Evolutionary conservation across 169 alveolate genomes (phyloP).

Genomic region (Eimeria tenella): DNA sequence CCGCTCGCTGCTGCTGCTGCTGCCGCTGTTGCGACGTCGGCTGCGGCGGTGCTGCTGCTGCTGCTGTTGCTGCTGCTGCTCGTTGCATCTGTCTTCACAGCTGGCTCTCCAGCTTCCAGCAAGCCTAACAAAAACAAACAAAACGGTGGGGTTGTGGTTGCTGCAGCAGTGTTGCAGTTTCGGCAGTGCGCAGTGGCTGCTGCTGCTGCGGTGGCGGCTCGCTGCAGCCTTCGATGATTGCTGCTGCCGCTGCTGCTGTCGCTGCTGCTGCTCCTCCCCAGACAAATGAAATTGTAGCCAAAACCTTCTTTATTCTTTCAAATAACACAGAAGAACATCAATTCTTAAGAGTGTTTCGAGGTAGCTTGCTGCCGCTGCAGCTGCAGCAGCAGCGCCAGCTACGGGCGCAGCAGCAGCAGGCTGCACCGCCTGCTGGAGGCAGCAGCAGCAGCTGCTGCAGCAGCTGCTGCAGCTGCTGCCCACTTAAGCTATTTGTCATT

Average conservation of each 20-base stretch:
- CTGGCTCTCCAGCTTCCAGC: background rate
- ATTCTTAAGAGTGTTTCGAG: background rate
- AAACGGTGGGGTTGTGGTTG: conserved; percentile 18
- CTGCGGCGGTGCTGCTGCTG: conserved; percentile 35
- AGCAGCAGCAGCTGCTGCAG: background rate
- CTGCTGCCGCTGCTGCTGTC: conserved; percentile 24
- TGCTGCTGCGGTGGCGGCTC: conserved; percentile 14
- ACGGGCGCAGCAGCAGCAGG: background rate
- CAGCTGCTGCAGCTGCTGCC: background rate
- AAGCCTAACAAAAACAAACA: background rate
- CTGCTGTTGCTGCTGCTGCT: conserved; percentile 28
- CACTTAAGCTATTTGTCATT: background rate
- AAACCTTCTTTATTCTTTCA: background rate
- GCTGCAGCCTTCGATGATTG: conserved; percentile 8
- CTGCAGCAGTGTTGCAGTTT: background rate
- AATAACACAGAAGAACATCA: background rate
- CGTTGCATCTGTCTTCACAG: background rate
- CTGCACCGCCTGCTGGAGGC: conserved; percentile 1
- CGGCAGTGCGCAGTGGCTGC: background rate
- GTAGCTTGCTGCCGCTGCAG: conserved; percentile 1
- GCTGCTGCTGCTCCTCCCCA: background rate
- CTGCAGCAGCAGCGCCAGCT: background rate
- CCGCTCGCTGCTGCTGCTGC: background rate
- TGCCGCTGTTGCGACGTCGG: conserved; percentile 13
- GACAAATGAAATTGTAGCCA: background rate